Base-by-base conservation (phyloP, 116 monocot species). In the Papilionanthe hybrid region DNA sequence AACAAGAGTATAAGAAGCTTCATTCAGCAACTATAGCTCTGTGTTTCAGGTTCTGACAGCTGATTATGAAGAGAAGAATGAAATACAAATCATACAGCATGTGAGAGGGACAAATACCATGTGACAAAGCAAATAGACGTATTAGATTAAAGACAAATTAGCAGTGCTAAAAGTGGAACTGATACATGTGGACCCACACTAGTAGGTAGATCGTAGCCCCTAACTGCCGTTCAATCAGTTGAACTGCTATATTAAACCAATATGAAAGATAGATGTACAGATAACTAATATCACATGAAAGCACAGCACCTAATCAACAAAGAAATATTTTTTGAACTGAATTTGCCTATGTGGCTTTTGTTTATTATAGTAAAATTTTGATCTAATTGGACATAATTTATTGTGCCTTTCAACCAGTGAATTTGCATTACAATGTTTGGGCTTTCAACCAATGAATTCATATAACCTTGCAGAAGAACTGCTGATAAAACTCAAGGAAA, bases 61-160 rank as follows among this genome's bases (percentile, higher is more conserved):
- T 20, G 44, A 32, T 69, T 15, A 69, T 29, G 69, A 69, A 73
- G 44, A 29, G 44, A 73, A 43, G 32, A 69, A 73, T 5, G 13
- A 73, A 73, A 73, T 43, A 42, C 11, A 28, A 25, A 42, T 72
- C 41, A 72, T n/a, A 37, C 0, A 72, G 6, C 72, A 72, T 43
- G 72, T 72, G 72, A 72, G 72, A 72, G 42, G 19, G 42, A 43
- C 72, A 72, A 43, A 41, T 11, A 43, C 72, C 72, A 72, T 72
- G 43, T 72, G 72, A 42, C 7, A 42, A 42, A 11, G 30, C 29
- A 68, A 42, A 42, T 72, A 37, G 12, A 42, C 42, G n/a, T 18
- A 72, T 42, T 43, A 72, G 42, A 72, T 42, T 72, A 72, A 43
- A 72, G 27, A n/a, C 43, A 37, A 13, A 72, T 42, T 43, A 72